Conservation (phyloP, 2,329 filamentous ascomycete genomes). For the Pseudopithomyces chartarum region DNA sequence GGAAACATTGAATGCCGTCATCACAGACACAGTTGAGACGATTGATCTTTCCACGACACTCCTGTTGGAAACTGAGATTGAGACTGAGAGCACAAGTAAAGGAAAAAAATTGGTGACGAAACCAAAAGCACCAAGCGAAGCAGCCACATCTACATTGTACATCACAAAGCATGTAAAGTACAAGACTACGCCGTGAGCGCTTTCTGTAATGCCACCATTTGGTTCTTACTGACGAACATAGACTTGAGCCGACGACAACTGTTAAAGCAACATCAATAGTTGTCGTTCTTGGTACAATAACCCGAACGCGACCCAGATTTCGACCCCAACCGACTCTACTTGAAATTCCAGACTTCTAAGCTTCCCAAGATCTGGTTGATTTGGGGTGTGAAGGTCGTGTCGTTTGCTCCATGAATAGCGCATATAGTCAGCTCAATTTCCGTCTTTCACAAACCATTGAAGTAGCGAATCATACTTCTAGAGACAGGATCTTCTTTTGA, state of each 20-base stretch:
- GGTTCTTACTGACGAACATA: slow-evolving; percentile 11
- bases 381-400: neutral
- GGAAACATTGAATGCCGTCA: slow-evolving; percentile 45
- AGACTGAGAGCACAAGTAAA: slow-evolving; percentile 41
- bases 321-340: slow-evolving; percentile 9
- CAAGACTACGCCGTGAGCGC: slow-evolving; percentile 19
- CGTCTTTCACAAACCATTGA: neutral
- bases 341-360: slow-evolving; percentile 8
- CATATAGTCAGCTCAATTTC: neutral
- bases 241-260: slow-evolving; percentile 24
- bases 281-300: slow-evolving; percentile 14
- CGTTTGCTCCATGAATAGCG: neutral
- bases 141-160: slow-evolving; percentile 22
- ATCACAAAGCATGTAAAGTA: slow-evolving; percentile 30
- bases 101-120: slow-evolving; percentile 18
- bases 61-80: slow-evolving; percentile 41
- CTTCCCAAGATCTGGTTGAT: neutral
- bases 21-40: slow-evolving; percentile 46
- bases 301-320: slow-evolving; percentile 10
- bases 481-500: no score
- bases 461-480: neutral
- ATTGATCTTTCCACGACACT: slow-evolving; percentile 48
- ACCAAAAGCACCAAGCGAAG: slow-evolving; percentile 4
- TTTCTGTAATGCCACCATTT: neutral
- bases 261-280: slow-evolving; percentile 17